These are phyloP conservation scores for Boletus rubroflammeus DNA, from an alignment of 768 basidiomycete genomes.

Conservation along the genomic window DNA sequence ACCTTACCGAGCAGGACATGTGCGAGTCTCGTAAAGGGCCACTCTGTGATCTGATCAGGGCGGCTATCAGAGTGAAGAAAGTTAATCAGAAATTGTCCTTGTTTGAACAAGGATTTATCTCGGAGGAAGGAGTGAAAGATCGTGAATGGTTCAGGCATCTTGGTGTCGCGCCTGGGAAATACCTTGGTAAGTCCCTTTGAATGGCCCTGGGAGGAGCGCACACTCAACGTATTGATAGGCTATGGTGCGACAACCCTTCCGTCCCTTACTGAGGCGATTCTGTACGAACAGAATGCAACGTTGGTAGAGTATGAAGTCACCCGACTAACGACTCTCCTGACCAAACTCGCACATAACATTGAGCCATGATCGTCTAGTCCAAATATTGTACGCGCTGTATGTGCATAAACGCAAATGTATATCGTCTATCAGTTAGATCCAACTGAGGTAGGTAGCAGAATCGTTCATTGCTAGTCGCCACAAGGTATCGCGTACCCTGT, in stretches of 20 bases:
- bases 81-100: conserved; percentile 64
- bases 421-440: background rate
- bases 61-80: conserved; percentile 52
- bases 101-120: conserved; percentile 82
- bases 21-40: conserved; percentile 28
- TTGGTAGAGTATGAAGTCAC: conserved; percentile 58
- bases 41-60: conserved; percentile 48
- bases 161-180: conserved; percentile 83
- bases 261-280: conserved; percentile 72
- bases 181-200: conserved; percentile 53
- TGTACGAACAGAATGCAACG: conserved; percentile 60
- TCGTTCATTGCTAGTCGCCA: background rate
- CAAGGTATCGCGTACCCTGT: background rate
- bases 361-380: conserved; percentile 8
- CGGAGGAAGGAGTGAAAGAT: conserved; percentile 69
- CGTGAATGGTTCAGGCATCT: conserved; percentile 86
- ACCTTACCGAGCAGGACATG: conserved; percentile 1
- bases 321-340: conserved; percentile 53
- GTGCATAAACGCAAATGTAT: background rate
- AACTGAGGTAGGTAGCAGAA: background rate
- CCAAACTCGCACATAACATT: conserved; percentile 43
- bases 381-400: background rate
- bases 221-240: conserved; percentile 37
- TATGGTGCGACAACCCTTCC: conserved; percentile 86
- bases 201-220: background rate